Evolutionary conservation across 805 yeast genomes (phyloP).

Genomic region (Tetrapisispora arboricola): DNA sequence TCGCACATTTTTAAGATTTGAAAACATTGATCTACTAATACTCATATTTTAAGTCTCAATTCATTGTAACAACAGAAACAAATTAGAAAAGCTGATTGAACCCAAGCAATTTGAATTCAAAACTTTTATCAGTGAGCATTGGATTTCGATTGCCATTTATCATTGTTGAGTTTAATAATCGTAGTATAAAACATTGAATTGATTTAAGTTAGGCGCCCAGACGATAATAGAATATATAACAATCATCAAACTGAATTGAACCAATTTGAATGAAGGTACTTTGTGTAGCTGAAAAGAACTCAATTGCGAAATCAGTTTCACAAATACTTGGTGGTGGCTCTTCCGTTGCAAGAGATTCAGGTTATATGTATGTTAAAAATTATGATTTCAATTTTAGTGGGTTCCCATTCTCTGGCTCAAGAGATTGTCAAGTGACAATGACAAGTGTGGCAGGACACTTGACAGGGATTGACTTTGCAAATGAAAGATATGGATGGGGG

Average conservation of each 20-base stretch:
- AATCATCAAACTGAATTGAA: not conserved
- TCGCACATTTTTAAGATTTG: too few relatives aligned
- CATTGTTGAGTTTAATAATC: too few relatives aligned
- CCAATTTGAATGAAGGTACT: slow-evolving; percentile 50
- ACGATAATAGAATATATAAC: too few relatives aligned
- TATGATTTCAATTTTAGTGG: slow-evolving; percentile 58
- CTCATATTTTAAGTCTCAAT: too few relatives aligned
- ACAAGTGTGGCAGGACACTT: slow-evolving; percentile 90
- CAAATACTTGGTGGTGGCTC: slow-evolving; percentile 67
- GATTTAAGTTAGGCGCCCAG: too few relatives aligned
- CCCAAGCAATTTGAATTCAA: too few relatives aligned
- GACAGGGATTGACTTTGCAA: slow-evolving; percentile 49
- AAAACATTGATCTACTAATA: too few relatives aligned
- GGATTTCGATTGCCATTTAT: too few relatives aligned
- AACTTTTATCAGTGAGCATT: too few relatives aligned
- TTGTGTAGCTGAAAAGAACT: slow-evolving; percentile 96
- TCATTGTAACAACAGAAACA: too few relatives aligned
- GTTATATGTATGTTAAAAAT: slow-evolving; percentile 59
- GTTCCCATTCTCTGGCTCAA: slow-evolving; percentile 37
- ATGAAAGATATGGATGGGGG: slow-evolving; percentile 47
- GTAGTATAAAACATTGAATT: too few relatives aligned
- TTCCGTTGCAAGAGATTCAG: slow-evolving; percentile 36
- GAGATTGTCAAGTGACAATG: slow-evolving; percentile 67
- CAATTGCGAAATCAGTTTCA: slow-evolving; percentile 76
- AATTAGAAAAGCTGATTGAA: too few relatives aligned